Evolutionary conservation across 2,329 filamentous ascomycete genomes (phyloP), one percentile per base, ranked within the genome.

Genomic region (Phoma sp.): DNA sequence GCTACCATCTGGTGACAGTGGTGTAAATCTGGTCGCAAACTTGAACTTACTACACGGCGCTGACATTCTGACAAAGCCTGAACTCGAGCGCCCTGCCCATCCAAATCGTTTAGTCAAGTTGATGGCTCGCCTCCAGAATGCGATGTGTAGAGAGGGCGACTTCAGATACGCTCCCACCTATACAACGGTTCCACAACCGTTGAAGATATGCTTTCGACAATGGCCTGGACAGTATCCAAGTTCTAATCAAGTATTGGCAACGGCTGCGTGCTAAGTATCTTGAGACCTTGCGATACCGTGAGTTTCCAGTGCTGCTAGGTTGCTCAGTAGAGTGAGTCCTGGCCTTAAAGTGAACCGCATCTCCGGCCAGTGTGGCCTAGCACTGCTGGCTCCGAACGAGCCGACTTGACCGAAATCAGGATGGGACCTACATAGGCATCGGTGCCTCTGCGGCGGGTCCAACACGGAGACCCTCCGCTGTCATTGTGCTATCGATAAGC

Each of bases 401-500:
- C 12, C 12, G 29, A 31, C 15, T n/a, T 35, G 32, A 9, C 6
- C 32, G n/a, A 7, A 3, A 2, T 6, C 17, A 21, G 36, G 36
- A 38, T 21, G 17, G 19, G 22, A 27, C 27, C 35, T 7, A 19
- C 17, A 17, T 29, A 29, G 15, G 6, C 35, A 36, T 22, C 27
- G 19, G 24, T 22, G 9, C 44, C 27, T 29, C 35, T 25, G 22
- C 43, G 27, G 52, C 52, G 52, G 46, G 17, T 17, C 24, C 25
- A 41, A 33, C 19, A 45, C 52, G 40, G 46, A 50, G 40, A 15
- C 12, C 13, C 45, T 53, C 51, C 51, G 51, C 37, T 43, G 38
- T 40, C 43, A 41, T 13, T 13, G 4, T 43, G 36, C 52, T 55
- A 55, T 50, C 52, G 52, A 55, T 50, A 55, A 55, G 52, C 52